Conservation (phyloP, 2,329 filamentous ascomycete genomes). For the Hypoxylon sp. region DNA sequence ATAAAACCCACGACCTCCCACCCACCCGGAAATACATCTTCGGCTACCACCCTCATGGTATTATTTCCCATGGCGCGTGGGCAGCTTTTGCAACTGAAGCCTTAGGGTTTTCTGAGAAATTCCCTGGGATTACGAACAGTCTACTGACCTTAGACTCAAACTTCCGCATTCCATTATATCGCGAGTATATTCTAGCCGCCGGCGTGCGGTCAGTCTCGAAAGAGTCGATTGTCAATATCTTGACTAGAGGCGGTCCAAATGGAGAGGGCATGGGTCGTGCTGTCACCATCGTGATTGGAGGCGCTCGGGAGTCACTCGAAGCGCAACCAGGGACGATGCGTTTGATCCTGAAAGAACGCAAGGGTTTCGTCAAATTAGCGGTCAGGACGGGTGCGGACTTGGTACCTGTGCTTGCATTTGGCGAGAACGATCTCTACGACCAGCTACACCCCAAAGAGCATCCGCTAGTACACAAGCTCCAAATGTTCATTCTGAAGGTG, state of each 20-base stretch:
- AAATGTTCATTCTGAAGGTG: constrained; percentile 86
- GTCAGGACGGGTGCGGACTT: constrained; percentile 93
- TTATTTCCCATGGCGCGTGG: constrained; percentile 97
- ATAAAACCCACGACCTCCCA: constrained; percentile 85
- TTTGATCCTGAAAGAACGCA: constrained; percentile 85
- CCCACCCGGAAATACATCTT: constrained; percentile 94
- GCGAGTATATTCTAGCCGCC: constrained; percentile 92
- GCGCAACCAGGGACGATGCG: constrained; percentile 83
- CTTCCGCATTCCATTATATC: constrained; percentile 92
- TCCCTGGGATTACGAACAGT: constrained; percentile 95
- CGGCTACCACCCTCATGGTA: constrained; percentile 96
- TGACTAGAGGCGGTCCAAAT: constrained; percentile 83
- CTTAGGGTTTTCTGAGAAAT: constrained; percentile 86
- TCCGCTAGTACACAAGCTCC: constrained; percentile 83
- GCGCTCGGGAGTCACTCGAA: constrained; percentile 91
- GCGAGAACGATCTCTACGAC: constrained; percentile 96
- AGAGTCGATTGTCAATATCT: constrained; percentile 90
- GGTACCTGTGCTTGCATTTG: constrained; percentile 92
- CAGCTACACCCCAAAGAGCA: constrained; percentile 84
- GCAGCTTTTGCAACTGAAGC: constrained; percentile 92
- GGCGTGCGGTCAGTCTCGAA: constrained; percentile 91
- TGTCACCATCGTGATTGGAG: constrained; percentile 95
- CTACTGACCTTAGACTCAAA: constrained; percentile 95
- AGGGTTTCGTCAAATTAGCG: constrained; percentile 95
- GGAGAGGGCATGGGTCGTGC: constrained; percentile 91